These are phyloP conservation scores for Arthrobotrys megalospora DNA, from an alignment of 2,329 filamentous ascomycete species.

Conservation along the genomic window DNA sequence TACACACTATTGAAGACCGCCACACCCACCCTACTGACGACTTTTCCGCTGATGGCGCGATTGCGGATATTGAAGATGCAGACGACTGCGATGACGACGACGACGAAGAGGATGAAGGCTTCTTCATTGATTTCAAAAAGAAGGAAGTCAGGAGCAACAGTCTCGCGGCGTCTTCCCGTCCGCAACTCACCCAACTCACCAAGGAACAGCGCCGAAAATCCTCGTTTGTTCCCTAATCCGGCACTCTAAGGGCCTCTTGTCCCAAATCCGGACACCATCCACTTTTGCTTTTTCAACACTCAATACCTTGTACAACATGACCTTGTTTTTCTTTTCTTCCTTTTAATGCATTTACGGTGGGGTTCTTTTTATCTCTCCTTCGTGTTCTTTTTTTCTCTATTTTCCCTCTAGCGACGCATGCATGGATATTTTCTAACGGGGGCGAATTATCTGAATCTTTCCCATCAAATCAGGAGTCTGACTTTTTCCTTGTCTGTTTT, in stretches of 20 bases:
- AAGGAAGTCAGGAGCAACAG: constrained; percentile 59
- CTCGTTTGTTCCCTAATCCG: constrained; percentile 55
- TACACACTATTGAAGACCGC: constrained; percentile 51
- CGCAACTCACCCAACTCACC: constrained; percentile 31
- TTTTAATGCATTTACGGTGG: constrained; percentile 61
- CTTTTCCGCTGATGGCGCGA: constrained; percentile 48
- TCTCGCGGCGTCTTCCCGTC: constrained; percentile 37
- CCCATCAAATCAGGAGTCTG: constrained; percentile 49
- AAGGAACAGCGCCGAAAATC: constrained; percentile 55
- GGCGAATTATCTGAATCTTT: constrained; percentile 43
- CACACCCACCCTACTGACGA: constrained; percentile 40
- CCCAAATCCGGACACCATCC: constrained; percentile 33
- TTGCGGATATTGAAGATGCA: constrained; percentile 62
- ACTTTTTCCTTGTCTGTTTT: constrained; percentile 29
- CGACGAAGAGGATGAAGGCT: constrained; percentile 62
- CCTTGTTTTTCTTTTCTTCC: constrained; percentile 50
- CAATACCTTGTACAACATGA: constrained; percentile 59
- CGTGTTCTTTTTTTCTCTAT: constrained; percentile 52
- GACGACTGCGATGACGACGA: constrained; percentile 60
- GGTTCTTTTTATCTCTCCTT: constrained; percentile 52
- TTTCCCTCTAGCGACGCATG: constrained; percentile 41
- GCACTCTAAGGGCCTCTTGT: background rate
- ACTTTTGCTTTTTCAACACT: constrained; percentile 9
- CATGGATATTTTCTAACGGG: constrained; percentile 38
- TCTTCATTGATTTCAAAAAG: constrained; percentile 61